Evolutionary conservation across 2,329 filamentous ascomycete genomes (phyloP), one percentile per base, ranked within the genome.

Genomic region (Pyrenophora graminea): DNA sequence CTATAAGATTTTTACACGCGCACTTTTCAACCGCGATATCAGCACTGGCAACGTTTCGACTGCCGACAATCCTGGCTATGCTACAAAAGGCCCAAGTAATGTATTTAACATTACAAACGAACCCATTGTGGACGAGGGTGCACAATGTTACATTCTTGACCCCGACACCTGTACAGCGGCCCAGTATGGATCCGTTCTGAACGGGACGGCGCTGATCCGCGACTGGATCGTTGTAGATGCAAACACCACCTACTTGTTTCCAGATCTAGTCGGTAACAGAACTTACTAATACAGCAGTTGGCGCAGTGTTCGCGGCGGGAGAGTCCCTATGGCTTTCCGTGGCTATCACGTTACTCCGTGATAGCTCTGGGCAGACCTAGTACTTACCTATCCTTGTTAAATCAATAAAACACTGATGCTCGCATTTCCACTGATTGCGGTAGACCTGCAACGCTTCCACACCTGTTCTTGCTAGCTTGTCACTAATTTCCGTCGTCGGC

Each of bases 1-100:
- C 0, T 82, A 79, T 62, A 77, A 74, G 3, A 75, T 83, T 52
- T 83, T 83, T 62, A 75, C 75, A 10, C 76, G 81, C n/a, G 73
- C 80, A 30, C 76, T 83, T 8, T 69, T 76, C 56, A 79, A 80
- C 34, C 73, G 70, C 9, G 79, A 82, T 42, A 70, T 86, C 40
- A 79, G 81, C 1, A 85, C 82, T 2, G 83, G 84, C 0, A 75
- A 74, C 34, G 62, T 76, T 1, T 69, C 71, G 6, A 78, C 74
- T 1, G 65, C 54, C 0, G 50, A 61, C 6, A 80, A 80, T 48
- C 66, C 69, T 4, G 78, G 74, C 2, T 71, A 69, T 37, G 42
- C 53, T 0, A 64, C 64, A 3, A 34, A 54, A 53, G 77, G 70
- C 3, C 75, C 71, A 3, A 61, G 63, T 4, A 73, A 70, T 41